Evolutionary conservation across 1,284 basidiomycete genomes (phyloP), one percentile per base, ranked within the genome.

Genomic region (Retiboletus flavoniger): DNA sequence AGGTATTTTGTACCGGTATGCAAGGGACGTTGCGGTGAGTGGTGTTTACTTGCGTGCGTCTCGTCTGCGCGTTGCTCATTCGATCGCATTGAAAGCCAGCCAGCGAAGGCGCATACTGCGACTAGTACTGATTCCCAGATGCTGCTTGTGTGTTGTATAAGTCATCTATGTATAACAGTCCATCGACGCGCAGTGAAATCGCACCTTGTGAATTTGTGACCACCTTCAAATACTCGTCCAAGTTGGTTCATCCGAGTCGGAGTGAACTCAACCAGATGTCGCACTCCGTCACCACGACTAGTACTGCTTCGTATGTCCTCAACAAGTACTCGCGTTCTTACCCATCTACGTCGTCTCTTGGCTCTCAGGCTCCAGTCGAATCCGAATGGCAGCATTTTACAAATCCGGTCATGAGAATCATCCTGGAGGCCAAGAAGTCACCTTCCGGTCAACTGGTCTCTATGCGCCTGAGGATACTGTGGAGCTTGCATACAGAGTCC

Each of bases 1-100:
- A 43, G 89, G 89, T 19, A 76, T 91, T 32, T 71, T 92, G 57
- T 78, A 83, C 62, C 78, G 87, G 64, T 92, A 92, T 68, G 90
- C 90, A 35, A 74, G 89, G 56, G 89, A 91, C 68, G 89, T 91
- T 49, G 85, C 85, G 47, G 89, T 91, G 63, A 79, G 89, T 77
- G 19, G 21, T 44, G 29, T 52, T 56, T 6, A 17, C 10, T 28
- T 10, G 5, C 24, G 26, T 48, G 47, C 36, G 35, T 53, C 26
- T 44, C 16, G 16, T 29, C 26, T 34, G 9, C 31, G 43, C 9
- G 7, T 57, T 28, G 29, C 50, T 64, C 55, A 65, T 57, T 32
- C 32, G 43, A 42, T 57, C 44, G 40, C 49, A 42, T 24, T n/a
- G 3, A 28, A 57, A 90, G 87, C 86, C 89, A 51, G 89, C 88